These are phyloP conservation scores for Chaetomiaceae sp. DNA, from an alignment of 2,329 filamentous ascomycete genomes.

Conservation along the genomic window DNA sequence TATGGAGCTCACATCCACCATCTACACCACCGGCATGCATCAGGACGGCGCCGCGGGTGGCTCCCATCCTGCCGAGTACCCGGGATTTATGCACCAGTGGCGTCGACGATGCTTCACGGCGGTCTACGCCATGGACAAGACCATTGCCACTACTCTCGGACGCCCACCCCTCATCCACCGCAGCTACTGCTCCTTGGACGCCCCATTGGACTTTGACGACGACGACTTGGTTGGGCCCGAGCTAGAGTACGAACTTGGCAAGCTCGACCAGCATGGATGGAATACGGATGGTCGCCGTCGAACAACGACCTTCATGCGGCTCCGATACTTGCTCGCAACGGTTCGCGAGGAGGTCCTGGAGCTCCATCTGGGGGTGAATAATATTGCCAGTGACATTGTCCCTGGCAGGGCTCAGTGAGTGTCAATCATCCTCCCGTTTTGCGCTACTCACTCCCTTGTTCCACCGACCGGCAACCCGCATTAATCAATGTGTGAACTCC, in stretches of 20 bases:
- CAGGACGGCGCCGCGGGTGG: not conserved
- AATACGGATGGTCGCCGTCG: not conserved
- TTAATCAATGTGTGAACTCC: not conserved
- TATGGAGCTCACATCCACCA: slow-evolving; percentile 1
- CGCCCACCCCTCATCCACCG: not conserved
- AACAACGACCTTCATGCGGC: slow-evolving; percentile 1
- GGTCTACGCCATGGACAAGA: slow-evolving; percentile 1
- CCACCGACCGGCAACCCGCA: no score
- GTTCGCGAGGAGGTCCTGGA: slow-evolving; percentile 1
- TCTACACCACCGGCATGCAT: slow-evolving; percentile 1
- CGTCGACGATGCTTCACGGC: slow-evolving; percentile 1
- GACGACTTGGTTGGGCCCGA: not conserved
- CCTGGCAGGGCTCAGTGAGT: not conserved
- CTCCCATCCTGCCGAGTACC: not conserved
- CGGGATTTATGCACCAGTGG: slow-evolving; percentile 2
- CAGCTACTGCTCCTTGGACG: not conserved
- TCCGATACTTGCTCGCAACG: not conserved
- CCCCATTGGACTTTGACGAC: not conserved
- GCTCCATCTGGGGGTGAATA: not conserved
- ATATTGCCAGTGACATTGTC: no score
- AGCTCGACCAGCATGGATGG: slow-evolving; percentile 1
- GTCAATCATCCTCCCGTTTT: not conserved
- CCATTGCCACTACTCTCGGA: not conserved
- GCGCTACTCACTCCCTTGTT: no score
- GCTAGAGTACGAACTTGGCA: not conserved